Evolutionary conservation across 1,139 yeast genomes (phyloP), one percentile per base, ranked within the genome.

Genomic region (Sugiyamaella castrensis): DNA sequence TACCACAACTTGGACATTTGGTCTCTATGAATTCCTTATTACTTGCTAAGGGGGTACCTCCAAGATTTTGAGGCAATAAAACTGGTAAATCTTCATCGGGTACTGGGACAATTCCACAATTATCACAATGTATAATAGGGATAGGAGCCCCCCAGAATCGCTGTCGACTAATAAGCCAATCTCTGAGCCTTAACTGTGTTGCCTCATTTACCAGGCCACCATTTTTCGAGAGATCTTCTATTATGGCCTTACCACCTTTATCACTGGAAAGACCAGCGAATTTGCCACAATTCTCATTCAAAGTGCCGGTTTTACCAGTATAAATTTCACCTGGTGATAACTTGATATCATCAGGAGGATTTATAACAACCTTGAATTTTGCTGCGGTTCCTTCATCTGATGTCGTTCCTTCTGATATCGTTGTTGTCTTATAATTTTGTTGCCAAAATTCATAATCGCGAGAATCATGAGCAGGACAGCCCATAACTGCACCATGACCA

Each of bases 131-230:
- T 24, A 92, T 73, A 33, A 92, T 87, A 1, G 98, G 98, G 50
- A 92, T 92, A 2, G 98, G 98, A 0, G 98, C 95, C 28, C 98
- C 98, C 98, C 98, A 92, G 65, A 86, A 92, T 52, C 98, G 72
- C 68, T 92, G 98, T 60, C 98, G 79, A 62, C 95, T 84, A 38
- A 92, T 85, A 33, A 92, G 75, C 98, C 98, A 92, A 64, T 92
- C 98, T 57, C 96, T 75, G 31, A 92, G 71, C 58, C 82, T 77
- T 61, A 75, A 84, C 53, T 83, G 84, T 0, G 76, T 75, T 2
- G 78, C 72, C 6, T 61, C 55, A 1, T 67, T 57, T 0, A 92
- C 97, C 2, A 67, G 50, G 0, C 69, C 64, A 12, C 4, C 37
- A 0, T 56, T 49, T 0, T 60, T 47, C 24, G 67, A 67, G 28